These are phyloP conservation scores for Tritrichomonas musculus DNA, from an alignment of 208 protist species.

Conservation along the genomic window DNA sequence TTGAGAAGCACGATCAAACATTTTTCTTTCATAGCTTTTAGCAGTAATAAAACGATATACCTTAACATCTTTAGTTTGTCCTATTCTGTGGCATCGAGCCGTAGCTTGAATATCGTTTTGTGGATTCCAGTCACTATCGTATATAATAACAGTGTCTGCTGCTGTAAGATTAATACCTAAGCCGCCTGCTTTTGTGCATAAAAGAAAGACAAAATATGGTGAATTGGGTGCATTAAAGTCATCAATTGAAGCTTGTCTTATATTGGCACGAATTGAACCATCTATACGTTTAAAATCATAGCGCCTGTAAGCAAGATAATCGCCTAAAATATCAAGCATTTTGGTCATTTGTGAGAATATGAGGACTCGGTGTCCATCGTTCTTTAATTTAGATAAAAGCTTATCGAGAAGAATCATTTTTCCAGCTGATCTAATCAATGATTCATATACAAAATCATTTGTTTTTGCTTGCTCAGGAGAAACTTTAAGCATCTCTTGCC, in stretches of 20 bases:
- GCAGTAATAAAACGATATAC: slow-evolving; percentile 70
- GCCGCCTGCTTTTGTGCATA: slow-evolving; percentile 52
- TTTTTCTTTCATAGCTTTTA: slow-evolving; percentile 68
- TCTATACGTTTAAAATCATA: slow-evolving; percentile 59
- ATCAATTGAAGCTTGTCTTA: slow-evolving; percentile 48
- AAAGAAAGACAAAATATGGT: slow-evolving; percentile 43
- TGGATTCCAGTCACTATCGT: slow-evolving; percentile 60
- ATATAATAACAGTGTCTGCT: slow-evolving; percentile 60
- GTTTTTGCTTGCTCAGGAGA: not conserved
- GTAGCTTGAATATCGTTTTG: slow-evolving; percentile 58
- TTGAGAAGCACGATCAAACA: slow-evolving; percentile 67
- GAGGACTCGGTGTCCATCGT: slow-evolving; percentile 71
- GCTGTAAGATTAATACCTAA: slow-evolving; percentile 57
- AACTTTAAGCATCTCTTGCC: not conserved
- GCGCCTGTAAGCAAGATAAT: slow-evolving; percentile 39
- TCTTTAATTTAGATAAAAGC: slow-evolving; percentile 43
- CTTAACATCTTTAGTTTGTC: slow-evolving; percentile 73
- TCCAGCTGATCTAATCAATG: slow-evolving; percentile 48
- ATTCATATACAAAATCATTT: not conserved
- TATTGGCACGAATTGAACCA: slow-evolving; percentile 39
- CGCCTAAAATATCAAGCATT: slow-evolving; percentile 51
- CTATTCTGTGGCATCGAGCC: slow-evolving; percentile 86
- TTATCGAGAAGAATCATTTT: slow-evolving; percentile 62
- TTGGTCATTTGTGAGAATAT: slow-evolving; percentile 96
- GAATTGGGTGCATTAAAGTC: slow-evolving; percentile 38